phyloP scores from a whole-genome alignment of 2,329 filamentous ascomycete genomes.

The Phialocephala sp. region DNA sequence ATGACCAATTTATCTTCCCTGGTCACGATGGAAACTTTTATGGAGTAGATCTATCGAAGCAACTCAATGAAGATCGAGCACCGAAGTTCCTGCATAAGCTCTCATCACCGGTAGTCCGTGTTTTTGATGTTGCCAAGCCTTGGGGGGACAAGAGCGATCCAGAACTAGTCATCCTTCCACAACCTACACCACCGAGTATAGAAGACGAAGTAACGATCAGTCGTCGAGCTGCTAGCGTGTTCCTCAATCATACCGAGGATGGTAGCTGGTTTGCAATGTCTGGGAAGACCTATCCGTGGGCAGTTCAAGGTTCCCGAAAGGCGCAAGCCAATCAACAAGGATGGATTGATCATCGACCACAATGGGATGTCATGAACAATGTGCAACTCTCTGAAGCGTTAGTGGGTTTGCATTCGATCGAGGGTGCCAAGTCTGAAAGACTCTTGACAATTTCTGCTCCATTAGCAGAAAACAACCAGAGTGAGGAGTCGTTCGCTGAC shows the following conservation, averaged over 20 bases:
- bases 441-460: conserved; percentile 53
- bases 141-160: conserved; percentile 70
- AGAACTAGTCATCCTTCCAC: conserved; percentile 83
- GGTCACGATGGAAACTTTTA: conserved; percentile 84
- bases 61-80: conserved; percentile 39
- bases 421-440: conserved; percentile 50
- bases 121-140: conserved; percentile 86
- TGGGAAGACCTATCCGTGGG: conserved; percentile 82
- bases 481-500: conserved; percentile 15
- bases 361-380: conserved; percentile 43
- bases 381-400: conserved; percentile 64
- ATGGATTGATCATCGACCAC: conserved; percentile 52
- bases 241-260: conserved; percentile 83
- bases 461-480: neutral
- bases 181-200: conserved; percentile 70
- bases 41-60: conserved; percentile 70
- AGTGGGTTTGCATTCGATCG: conserved; percentile 73
- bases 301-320: conserved; percentile 68
- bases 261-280: conserved; percentile 96
- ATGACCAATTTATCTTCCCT: conserved; percentile 88
- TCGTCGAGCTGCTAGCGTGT: conserved; percentile 70
- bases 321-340: conserved; percentile 59
- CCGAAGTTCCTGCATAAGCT: conserved; percentile 71
- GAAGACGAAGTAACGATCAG: conserved; percentile 56
- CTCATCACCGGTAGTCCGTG: conserved; percentile 78